A percentile compares a stretch with the other conserved stretches of the same genome.
These are phyloP conservation scores for Euphrasia arctica DNA, from an alignment of 305 asterid genomes.

Conservation along the genomic window DNA sequence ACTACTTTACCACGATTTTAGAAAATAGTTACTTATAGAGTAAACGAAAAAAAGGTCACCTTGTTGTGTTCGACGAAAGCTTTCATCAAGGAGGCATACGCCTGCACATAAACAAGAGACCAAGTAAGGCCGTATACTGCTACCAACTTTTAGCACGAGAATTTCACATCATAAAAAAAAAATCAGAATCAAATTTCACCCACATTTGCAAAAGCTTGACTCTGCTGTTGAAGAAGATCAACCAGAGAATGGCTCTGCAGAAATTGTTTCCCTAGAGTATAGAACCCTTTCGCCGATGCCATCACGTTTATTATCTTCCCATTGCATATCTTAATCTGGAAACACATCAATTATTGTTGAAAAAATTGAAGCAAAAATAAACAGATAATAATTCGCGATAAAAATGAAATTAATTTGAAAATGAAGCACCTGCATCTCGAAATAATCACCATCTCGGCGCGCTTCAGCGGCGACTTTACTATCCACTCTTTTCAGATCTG, in stretches of 20 bases:
- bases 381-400: not conserved
- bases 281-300: constrained; percentile 85
- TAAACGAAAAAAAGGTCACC: constrained; percentile 47
- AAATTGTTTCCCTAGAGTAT: constrained; percentile 73
- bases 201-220: constrained; percentile 96
- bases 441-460: constrained; percentile 68
- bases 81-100: constrained; percentile 85
- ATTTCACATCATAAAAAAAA: constrained; percentile 9
- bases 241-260: constrained; percentile 84
- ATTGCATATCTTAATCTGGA: constrained; percentile 94
- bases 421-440: constrained; percentile 73
- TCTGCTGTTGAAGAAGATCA: constrained; percentile 99
- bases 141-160: not conserved
- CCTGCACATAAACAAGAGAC: constrained; percentile 51
- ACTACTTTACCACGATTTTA: constrained; percentile 19
- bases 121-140: not conserved
- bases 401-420: not conserved
- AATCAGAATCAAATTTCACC: constrained; percentile 28
- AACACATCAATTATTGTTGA: constrained; percentile 11
- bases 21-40: constrained; percentile 22
- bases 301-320: constrained; percentile 86
- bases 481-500: constrained; percentile 70
- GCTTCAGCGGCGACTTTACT: constrained; percentile 44
- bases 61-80: constrained; percentile 90
- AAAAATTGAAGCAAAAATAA: not conserved